Percentiles rank a stretch among this genome's conserved stretches.
These are phyloP conservation scores for Amaranthus palmeri DNA, from an alignment of 148 eudicot species.

Conservation along the genomic window DNA sequence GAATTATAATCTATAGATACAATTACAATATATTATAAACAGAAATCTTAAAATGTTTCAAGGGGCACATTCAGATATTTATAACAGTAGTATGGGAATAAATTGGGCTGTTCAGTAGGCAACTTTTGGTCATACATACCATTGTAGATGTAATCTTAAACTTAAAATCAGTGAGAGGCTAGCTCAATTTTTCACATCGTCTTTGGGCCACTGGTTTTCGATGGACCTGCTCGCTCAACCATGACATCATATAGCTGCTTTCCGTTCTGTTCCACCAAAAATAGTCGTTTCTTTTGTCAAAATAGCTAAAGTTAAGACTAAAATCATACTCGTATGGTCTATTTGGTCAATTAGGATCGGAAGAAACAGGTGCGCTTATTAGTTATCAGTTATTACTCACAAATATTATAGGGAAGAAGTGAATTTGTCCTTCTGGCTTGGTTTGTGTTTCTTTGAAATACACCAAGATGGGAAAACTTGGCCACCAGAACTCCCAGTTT, in stretches of 20 bases:
- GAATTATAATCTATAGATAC: neutral
- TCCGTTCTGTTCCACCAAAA: constrained; percentile 62
- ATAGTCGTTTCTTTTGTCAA: neutral
- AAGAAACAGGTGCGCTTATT: neutral
- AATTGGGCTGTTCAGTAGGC: constrained; percentile 2
- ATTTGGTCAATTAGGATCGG: neutral
- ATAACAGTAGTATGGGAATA: neutral
- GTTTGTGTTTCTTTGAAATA: constrained; percentile 96
- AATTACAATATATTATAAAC: constrained; percentile 10
- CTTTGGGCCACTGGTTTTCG: constrained; percentile 75
- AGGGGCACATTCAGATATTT: neutral
- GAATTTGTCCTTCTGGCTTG: constrained; percentile 92
- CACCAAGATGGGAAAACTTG: constrained; percentile 85
- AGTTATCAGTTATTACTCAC: constrained; percentile 40
- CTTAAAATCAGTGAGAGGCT: neutral
- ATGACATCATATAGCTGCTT: constrained; percentile 91
- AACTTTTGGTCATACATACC: constrained; percentile 27
- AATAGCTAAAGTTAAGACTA: neutral
- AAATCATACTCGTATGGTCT: too few relatives aligned
- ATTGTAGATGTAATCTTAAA: constrained; percentile 2
- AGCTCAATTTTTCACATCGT: constrained; percentile 8
- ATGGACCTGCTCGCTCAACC: constrained; percentile 93
- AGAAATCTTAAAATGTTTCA: neutral
- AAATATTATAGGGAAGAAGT: constrained; percentile 92
- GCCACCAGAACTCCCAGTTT: constrained; percentile 99